These are phyloP conservation scores for Lipomyces sp. DNA, from an alignment of 805 yeast species.

Conservation along the genomic window DNA sequence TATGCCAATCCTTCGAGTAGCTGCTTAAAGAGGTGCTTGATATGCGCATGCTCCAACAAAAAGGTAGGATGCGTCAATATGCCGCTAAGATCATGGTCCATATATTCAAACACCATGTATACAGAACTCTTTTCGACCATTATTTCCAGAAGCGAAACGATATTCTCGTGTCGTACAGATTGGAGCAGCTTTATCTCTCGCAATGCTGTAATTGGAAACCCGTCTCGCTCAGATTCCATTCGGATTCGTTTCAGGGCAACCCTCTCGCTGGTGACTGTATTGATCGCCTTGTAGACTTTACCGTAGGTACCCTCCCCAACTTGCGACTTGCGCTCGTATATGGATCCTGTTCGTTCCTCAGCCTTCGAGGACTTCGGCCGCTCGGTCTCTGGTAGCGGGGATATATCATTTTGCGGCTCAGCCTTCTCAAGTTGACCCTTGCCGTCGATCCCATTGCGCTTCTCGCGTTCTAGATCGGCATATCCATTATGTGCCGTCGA, in stretches of 20 bases:
- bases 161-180: slow-evolving; percentile 77
- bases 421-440: background rate
- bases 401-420: background rate
- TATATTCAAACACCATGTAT: slow-evolving; percentile 90
- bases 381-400: background rate
- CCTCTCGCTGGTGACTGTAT: slow-evolving; percentile 64
- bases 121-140: slow-evolving; percentile 78
- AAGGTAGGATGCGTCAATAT: slow-evolving; percentile 77
- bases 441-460: background rate
- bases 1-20: slow-evolving; percentile 78
- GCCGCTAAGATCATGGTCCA: slow-evolving; percentile 93
- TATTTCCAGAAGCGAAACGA: slow-evolving; percentile 83
- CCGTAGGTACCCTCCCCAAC: slow-evolving; percentile 99
- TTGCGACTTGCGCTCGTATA: slow-evolving; percentile 75
- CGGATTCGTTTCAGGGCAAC: slow-evolving; percentile 89
- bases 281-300: slow-evolving; percentile 86
- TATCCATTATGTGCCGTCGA: background rate
- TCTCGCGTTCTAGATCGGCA: background rate
- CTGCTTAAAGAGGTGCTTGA: slow-evolving; percentile 82
- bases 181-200: slow-evolving; percentile 88
- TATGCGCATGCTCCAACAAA: slow-evolving; percentile 64
- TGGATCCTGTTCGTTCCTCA: slow-evolving; percentile 26
- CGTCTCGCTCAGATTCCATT: slow-evolving; percentile 87
- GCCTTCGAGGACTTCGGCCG: background rate
- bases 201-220: slow-evolving; percentile 94